These are phyloP conservation scores for Geranomyces michiganensis DNA, from an alignment of 192 early-diverging fungal genomes.

Conservation along the genomic window DNA sequence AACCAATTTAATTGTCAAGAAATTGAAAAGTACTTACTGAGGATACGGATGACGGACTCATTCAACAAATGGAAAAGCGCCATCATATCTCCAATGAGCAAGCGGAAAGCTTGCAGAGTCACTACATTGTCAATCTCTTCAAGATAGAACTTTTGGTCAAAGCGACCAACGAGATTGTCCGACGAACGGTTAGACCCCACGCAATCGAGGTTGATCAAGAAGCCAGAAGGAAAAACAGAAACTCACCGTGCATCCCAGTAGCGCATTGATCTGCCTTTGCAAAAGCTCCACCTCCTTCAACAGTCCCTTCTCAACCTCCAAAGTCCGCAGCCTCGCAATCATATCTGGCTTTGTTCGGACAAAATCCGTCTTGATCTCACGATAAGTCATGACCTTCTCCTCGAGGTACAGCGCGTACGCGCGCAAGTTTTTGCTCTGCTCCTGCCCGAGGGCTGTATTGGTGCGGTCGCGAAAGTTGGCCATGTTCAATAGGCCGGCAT, in stretches of 20 bases:
- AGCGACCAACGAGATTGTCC: conserved; percentile 1
- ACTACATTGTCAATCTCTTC: conserved; percentile 75
- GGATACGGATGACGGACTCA: conserved; percentile 76
- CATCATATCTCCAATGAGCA: conserved; percentile 74
- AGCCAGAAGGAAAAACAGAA: not conserved
- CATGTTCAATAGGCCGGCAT: conserved; percentile 53
- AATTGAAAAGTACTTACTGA: no score
- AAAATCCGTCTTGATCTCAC: conserved; percentile 67
- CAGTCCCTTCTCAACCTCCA: conserved; percentile 62
- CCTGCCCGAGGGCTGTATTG: conserved; percentile 28
- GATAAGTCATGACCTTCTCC: conserved; percentile 68
- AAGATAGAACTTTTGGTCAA: conserved; percentile 68
- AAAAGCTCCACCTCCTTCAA: conserved; percentile 63
- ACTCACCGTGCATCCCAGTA: conserved; percentile 72
- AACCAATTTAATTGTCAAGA: no score
- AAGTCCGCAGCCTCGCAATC: conserved; percentile 51
- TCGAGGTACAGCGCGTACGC: conserved; percentile 71
- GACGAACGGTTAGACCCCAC: no score
- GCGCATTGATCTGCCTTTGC: conserved; percentile 68
- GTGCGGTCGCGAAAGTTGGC: conserved; percentile 57
- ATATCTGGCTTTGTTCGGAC: conserved; percentile 58
- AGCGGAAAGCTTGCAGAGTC: conserved; percentile 68
- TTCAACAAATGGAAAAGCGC: conserved; percentile 74
- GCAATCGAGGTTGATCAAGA: not conserved
- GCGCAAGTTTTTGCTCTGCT: conserved; percentile 65